Percentiles rank a stretch among this genome's conserved stretches.
phyloP scores from a whole-genome alignment of 225 moss, liverwort and hornwort genomes.

The Physcomitrellopsis africana region DNA sequence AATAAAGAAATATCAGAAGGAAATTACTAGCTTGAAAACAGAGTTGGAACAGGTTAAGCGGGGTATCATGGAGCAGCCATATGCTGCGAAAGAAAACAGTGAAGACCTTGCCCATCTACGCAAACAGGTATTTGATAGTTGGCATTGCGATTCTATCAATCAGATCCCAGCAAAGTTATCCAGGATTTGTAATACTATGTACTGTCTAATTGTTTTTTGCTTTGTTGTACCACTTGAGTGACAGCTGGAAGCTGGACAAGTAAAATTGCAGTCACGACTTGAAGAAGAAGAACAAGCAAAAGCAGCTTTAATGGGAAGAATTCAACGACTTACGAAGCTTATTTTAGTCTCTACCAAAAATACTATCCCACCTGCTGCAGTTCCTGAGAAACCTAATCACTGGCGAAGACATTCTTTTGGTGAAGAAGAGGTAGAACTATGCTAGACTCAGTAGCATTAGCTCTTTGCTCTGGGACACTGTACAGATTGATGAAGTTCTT shows the following conservation, averaged over 20 bases:
- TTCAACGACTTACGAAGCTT: conserved; percentile 92
- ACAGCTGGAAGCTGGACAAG: conserved; percentile 96
- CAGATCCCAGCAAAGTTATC: conserved; percentile 12
- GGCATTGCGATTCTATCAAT: conserved; percentile 20
- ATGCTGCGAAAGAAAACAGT: conserved; percentile 60
- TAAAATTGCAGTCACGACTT: conserved; percentile 96
- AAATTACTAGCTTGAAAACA: conserved; percentile 90
- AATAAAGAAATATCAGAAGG: conserved; percentile 98
- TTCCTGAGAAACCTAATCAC: conserved; percentile 78
- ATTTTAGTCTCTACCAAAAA: conserved; percentile 95
- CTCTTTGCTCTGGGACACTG: neutral
- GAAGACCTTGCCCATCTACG: conserved; percentile 87
- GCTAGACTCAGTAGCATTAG: neutral
- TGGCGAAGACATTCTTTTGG: conserved; percentile 95
- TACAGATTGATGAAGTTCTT: conserved; percentile 7
- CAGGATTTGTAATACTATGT: conserved; percentile 2
- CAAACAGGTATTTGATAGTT: conserved; percentile 68
- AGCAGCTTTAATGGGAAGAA: conserved; percentile 98
- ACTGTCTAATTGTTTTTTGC: conserved; percentile 10
- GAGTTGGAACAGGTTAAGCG: conserved; percentile 93
- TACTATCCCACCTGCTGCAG: conserved; percentile 74
- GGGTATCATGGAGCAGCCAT: conserved; percentile 91
- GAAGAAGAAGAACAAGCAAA: conserved; percentile 99
- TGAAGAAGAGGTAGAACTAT: conserved; percentile 82
- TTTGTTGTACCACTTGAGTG: conserved; percentile 29